Evolutionary conservation across 306 rosid genomes (phyloP).

Genomic region (Cicer pinnatifidum): DNA sequence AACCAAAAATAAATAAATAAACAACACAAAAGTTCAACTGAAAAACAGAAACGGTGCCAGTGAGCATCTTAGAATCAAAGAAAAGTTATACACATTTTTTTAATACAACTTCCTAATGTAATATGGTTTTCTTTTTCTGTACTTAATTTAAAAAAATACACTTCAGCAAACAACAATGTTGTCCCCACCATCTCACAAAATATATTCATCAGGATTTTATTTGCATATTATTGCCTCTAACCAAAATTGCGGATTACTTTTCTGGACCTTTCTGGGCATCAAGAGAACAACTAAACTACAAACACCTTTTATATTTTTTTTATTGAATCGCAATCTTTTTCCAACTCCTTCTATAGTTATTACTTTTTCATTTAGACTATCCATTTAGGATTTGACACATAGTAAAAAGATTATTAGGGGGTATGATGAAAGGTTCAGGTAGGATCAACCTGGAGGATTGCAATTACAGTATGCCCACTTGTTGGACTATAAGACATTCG

Average conservation of each 20-base stretch:
- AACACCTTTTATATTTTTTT: conserved; percentile 14
- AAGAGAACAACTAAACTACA: conserved; percentile 18
- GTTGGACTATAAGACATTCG: conserved; percentile 94
- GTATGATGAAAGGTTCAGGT: conserved; percentile 30
- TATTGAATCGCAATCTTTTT: conserved; percentile 30
- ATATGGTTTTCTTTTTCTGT: conserved; percentile 20
- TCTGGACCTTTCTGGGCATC: conserved; percentile 21
- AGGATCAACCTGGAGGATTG: conserved; percentile 77
- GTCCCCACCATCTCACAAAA: conserved; percentile 14
- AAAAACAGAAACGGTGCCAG: neutral
- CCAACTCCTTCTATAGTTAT: neutral
- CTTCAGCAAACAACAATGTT: conserved; percentile 15
- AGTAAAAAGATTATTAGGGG: conserved; percentile 7
- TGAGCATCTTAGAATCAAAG: conserved; percentile 5
- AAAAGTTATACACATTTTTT: neutral
- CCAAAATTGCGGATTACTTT: conserved; percentile 4
- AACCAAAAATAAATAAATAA: neutral
- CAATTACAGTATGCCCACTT: conserved; percentile 91
- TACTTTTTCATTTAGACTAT: conserved; percentile 4
- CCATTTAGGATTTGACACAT: conserved; percentile 20
- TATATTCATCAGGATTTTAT: conserved; percentile 21
- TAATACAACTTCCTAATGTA: neutral
- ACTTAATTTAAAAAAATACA: conserved; percentile 26
- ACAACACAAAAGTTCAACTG: conserved; percentile 18
- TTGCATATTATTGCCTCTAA: conserved; percentile 18